phyloP scores from a whole-genome alignment of 345 rosid species.

The Boechera stricta region DNA sequence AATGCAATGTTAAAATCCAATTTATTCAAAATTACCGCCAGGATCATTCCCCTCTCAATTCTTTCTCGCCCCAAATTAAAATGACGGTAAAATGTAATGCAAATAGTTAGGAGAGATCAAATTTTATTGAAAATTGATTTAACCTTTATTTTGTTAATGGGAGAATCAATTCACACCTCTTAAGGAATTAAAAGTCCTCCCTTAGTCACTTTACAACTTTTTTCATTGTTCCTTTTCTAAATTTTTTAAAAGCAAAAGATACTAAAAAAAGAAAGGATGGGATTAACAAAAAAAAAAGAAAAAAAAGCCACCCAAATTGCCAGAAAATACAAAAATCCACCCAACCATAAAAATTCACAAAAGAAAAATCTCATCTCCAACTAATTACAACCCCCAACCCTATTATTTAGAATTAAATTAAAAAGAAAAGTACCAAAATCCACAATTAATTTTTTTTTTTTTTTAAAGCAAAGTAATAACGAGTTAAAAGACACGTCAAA shows the following conservation, averaged over 20 bases:
- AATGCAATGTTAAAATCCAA: too few species aligned
- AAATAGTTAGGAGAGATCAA: slow-evolving; percentile 1
- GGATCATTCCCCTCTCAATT: too few species aligned
- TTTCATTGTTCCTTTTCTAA: slow-evolving; percentile 11
- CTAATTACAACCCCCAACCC: slow-evolving; percentile 38
- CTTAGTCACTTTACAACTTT: slow-evolving; percentile 27
- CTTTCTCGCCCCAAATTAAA: background rate
- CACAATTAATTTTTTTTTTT: slow-evolving; percentile 9
- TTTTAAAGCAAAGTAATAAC: slow-evolving; percentile 6
- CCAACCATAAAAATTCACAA: slow-evolving; percentile 10
- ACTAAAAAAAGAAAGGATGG: slow-evolving; percentile 19
- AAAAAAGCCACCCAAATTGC: slow-evolving; percentile 31
- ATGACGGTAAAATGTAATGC: slow-evolving; percentile 6
- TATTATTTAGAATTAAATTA: slow-evolving; percentile 23
- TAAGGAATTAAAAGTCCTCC: slow-evolving; percentile 25
- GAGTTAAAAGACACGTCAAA: slow-evolving; percentile 38
- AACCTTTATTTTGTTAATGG: background rate
- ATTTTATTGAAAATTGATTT: background rate
- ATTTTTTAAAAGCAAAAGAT: slow-evolving; percentile 26
- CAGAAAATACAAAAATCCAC: slow-evolving; percentile 31
- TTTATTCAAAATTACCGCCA: too few species aligned
- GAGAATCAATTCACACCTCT: slow-evolving; percentile 39
- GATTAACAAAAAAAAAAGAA: slow-evolving; percentile 10
- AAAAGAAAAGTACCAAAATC: slow-evolving; percentile 2
- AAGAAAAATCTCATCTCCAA: slow-evolving; percentile 25